These are phyloP conservation scores for Sugiyamaella chiloensis DNA, from an alignment of 805 yeast genomes.

Conservation along the genomic window DNA sequence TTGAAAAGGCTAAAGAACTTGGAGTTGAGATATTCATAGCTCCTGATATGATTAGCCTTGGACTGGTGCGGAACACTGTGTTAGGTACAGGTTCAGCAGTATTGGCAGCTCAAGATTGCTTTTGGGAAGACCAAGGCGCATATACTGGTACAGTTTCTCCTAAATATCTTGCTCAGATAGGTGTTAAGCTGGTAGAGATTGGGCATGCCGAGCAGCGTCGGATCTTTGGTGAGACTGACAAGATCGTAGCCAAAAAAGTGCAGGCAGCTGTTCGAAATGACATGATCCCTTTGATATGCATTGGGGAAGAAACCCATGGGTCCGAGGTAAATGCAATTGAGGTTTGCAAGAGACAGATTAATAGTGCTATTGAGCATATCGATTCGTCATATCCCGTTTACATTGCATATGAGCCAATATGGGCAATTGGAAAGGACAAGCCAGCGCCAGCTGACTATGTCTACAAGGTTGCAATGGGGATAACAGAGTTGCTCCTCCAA, in stretches of 20 bases:
- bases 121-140: slow-evolving; percentile 28
- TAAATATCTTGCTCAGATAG: slow-evolving; percentile 23
- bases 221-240: slow-evolving; percentile 28
- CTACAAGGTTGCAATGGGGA: slow-evolving; percentile 24
- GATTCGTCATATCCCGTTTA: slow-evolving; percentile 16
- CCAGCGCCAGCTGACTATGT: slow-evolving; percentile 29
- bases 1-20: slow-evolving; percentile 8
- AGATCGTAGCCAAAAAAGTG: slow-evolving; percentile 23
- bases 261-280: slow-evolving; percentile 23
- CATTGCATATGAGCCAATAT: slow-evolving; percentile 33
- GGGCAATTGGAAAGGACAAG: slow-evolving; percentile 32
- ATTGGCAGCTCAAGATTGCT: slow-evolving; percentile 32
- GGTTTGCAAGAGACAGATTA: slow-evolving; percentile 21
- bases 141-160: slow-evolving; percentile 33
- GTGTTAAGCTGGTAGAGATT: slow-evolving; percentile 27
- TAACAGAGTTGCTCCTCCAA: slow-evolving; percentile 17
- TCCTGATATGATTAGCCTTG: slow-evolving; percentile 28
- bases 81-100: slow-evolving; percentile 1
- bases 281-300: slow-evolving; percentile 28
- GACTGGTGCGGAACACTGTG: slow-evolving; percentile 6
- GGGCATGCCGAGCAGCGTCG: slow-evolving; percentile 33
- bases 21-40: slow-evolving; percentile 25
- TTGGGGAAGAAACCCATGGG: slow-evolving; percentile 24
- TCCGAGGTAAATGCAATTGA: slow-evolving; percentile 19
- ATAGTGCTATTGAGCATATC: slow-evolving; percentile 15